These are phyloP conservation scores for Isoetes taiwanensis DNA, from an alignment of 75 land plant genomes.

Conservation along the genomic window DNA sequence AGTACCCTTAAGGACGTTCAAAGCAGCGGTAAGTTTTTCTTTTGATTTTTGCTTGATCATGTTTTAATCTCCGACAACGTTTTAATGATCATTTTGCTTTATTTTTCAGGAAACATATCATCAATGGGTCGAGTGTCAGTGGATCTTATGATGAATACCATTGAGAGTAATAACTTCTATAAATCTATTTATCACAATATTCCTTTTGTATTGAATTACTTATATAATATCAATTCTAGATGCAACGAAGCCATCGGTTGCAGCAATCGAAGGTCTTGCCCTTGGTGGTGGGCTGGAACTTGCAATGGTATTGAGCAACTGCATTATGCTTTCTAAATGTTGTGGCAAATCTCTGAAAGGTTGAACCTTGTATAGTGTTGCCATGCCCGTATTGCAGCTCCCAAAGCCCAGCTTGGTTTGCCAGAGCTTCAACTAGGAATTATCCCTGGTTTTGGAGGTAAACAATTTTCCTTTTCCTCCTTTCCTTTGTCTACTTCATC, in stretches of 20 bases:
- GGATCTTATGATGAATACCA: conserved; percentile 47
- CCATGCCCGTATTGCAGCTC: conserved; percentile 85
- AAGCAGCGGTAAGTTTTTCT: conserved; percentile 28
- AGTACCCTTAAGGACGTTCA: conserved; percentile 43
- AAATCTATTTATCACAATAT: neutral
- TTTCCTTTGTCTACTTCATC: neutral
- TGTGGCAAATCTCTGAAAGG: no score
- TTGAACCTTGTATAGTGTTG: no score
- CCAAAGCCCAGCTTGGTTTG: conserved; percentile 77
- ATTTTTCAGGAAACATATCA: conserved; percentile 37
- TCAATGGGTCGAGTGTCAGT: conserved; percentile 45
- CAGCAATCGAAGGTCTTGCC: conserved; percentile 94
- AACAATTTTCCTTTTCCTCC: neutral
- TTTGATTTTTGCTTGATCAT: neutral
- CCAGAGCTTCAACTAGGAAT: conserved; percentile 92
- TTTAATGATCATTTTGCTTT: no score
- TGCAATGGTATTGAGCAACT: conserved; percentile 58
- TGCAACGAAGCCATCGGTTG: conserved; percentile 85
- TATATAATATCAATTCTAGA: conserved; percentile 21
- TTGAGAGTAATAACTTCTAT: conserved; percentile 46
- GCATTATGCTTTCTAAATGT: no score
- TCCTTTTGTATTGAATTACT: neutral
- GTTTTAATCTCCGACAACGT: no score
- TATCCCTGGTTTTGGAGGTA: conserved; percentile 97
- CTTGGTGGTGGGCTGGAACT: conserved; percentile 94